A percentile compares a stretch with the other conserved stretches of the same genome.
These are phyloP conservation scores for Chrysosporium keratinophilum DNA, from an alignment of 2,329 filamentous ascomycete species.

Conservation along the genomic window DNA sequence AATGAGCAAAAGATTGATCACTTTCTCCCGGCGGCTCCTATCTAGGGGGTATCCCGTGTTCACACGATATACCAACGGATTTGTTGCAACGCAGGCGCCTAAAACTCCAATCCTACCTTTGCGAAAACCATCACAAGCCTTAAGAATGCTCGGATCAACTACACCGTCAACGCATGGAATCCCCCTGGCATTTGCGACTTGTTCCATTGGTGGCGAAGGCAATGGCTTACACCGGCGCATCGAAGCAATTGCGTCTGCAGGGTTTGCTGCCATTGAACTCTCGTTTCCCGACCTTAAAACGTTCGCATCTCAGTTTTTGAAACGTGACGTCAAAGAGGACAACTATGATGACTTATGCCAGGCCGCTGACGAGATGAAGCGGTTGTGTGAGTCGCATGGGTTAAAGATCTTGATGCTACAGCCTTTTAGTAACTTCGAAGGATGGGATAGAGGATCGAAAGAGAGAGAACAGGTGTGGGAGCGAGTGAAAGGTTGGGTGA, in stretches of 20 bases:
- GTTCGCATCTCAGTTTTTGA: conserved; percentile 47
- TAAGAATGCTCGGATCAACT: background rate
- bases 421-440: conserved; percentile 67
- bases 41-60: background rate
- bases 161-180: conserved; percentile 17
- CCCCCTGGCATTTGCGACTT: conserved; percentile 34
- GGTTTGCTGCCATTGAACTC: conserved; percentile 58
- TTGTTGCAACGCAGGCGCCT: background rate
- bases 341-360: conserved; percentile 51
- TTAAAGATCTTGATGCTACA: conserved; percentile 61
- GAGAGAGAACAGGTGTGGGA: conserved; percentile 54
- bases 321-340: conserved; percentile 43
- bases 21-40: background rate
- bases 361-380: conserved; percentile 46
- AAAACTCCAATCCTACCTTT: background rate
- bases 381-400: conserved; percentile 44
- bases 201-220: conserved; percentile 31
- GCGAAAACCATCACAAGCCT: background rate
- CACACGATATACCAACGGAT: background rate
- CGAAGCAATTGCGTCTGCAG: conserved; percentile 31
- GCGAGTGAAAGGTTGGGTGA: conserved; percentile 56
- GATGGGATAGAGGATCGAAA: conserved; percentile 51
- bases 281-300: conserved; percentile 61
- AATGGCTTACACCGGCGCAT: conserved; percentile 33
- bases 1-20: conserved; percentile 2